Conservation (phyloP, 108 stramenopile species). For the Cyclostephanos invisitatus region DNA sequence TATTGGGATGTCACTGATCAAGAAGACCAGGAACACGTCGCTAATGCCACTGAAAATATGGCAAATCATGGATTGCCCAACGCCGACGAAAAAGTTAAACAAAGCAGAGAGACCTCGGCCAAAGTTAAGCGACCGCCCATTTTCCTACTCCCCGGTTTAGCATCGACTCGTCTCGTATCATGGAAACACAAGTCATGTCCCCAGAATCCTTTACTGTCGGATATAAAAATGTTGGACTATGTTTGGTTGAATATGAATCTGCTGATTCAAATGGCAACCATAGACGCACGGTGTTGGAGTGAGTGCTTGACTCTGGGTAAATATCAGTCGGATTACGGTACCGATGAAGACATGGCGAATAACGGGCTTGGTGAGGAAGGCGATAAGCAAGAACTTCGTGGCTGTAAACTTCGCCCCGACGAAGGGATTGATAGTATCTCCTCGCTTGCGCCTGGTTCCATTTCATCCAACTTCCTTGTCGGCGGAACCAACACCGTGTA, state of each 20-base stretch:
- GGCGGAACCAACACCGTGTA: constrained; percentile 88
- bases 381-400: constrained; percentile 16
- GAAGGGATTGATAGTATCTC: constrained; percentile 86
- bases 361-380: not conserved
- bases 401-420: constrained; percentile 87
- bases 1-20: constrained; percentile 31
- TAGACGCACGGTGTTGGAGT: constrained; percentile 69
- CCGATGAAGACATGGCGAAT: constrained; percentile 17
- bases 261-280: constrained; percentile 79
- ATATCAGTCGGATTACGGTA: constrained; percentile 77
- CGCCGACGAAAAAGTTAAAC: constrained; percentile 1
- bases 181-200: constrained; percentile 81
- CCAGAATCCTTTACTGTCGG: constrained; percentile 51
- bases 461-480: constrained; percentile 63
- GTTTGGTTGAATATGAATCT: constrained; percentile 85
- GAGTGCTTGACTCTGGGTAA: constrained; percentile 76
- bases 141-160: constrained; percentile 83
- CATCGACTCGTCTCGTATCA: constrained; percentile 78
- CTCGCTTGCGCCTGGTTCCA: constrained; percentile 71
- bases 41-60: not conserved
- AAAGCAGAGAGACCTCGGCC: not conserved
- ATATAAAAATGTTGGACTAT: constrained; percentile 86
- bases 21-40: constrained; percentile 23
- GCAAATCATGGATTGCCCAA: not conserved
- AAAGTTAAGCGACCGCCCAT: constrained; percentile 70